These are phyloP conservation scores for Colletotrichum cordylinicola DNA, from an alignment of 2,329 filamentous ascomycete genomes.

Conservation along the genomic window DNA sequence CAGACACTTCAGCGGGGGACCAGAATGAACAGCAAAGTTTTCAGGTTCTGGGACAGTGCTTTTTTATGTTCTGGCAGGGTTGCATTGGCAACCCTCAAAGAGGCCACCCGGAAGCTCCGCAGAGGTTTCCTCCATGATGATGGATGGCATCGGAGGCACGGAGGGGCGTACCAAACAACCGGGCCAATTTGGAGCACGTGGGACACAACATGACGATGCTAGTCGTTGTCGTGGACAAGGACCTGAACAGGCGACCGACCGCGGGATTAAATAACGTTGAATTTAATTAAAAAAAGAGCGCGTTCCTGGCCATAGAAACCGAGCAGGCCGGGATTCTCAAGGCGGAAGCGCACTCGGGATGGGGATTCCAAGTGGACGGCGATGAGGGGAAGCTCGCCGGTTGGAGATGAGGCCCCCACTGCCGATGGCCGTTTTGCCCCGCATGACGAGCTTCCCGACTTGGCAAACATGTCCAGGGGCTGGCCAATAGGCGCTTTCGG, in stretches of 20 bases:
- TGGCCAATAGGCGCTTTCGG: not conserved
- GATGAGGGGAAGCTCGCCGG: not conserved
- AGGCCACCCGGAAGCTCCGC: not conserved
- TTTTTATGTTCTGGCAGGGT: not conserved
- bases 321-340: not conserved
- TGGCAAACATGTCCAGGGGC: not conserved
- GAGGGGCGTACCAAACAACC: not conserved
- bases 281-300: not conserved
- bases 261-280: not conserved
- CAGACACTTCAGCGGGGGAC: not conserved
- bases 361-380: not conserved
- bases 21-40: not conserved
- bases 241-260: not conserved
- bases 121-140: not conserved
- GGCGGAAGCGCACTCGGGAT: not conserved
- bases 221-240: not conserved
- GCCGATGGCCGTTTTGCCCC: not conserved
- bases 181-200: not conserved
- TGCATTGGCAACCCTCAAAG: not conserved
- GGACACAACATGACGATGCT: not conserved
- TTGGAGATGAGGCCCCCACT: not conserved
- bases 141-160: not conserved
- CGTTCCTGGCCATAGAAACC: not conserved
- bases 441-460: conserved; percentile 6
- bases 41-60: not conserved